A percentile compares a stretch with the other conserved stretches of the same genome.
Conservation (phyloP, 2,329 filamentous ascomycete species). For the Beauveria pseudobassiana region DNA sequence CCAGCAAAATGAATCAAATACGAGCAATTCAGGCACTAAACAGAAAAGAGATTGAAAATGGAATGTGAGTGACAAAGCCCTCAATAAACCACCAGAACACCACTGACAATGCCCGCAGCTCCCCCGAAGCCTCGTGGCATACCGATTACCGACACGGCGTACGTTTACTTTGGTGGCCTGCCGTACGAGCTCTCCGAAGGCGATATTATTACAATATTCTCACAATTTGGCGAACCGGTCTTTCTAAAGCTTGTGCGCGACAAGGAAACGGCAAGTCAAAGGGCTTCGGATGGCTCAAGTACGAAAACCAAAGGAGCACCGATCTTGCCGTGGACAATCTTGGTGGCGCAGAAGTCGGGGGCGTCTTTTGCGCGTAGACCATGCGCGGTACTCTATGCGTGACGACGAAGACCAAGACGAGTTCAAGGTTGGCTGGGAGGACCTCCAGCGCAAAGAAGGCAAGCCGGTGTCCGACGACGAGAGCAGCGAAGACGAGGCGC, state of each 20-base stretch:
- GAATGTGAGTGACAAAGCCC: conserved; percentile 48
- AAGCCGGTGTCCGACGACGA: conserved; percentile 36
- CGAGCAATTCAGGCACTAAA: conserved; percentile 89
- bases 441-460: conserved; percentile 47
- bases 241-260: conserved; percentile 89
- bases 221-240: conserved; percentile 90
- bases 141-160: conserved; percentile 96
- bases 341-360: conserved; percentile 75
- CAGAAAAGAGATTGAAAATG: conserved; percentile 86
- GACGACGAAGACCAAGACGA: conserved; percentile 67
- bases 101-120: conserved; percentile 36
- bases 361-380: conserved; percentile 77
- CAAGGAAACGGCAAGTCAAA: conserved; percentile 90
- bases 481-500: conserved; percentile 35
- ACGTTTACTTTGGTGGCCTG: conserved; percentile 90
- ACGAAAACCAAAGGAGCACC: conserved; percentile 94
- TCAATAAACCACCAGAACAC: not conserved
- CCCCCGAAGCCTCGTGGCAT: conserved; percentile 88
- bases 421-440: conserved; percentile 51
- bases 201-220: conserved; percentile 93
- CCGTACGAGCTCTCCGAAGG: conserved; percentile 91
- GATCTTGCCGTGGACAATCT: conserved; percentile 96
- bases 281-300: conserved; percentile 94
- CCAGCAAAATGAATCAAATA: conserved; percentile 78
- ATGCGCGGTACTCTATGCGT: conserved; percentile 81